Evolutionary conservation across 2,329 filamentous ascomycete genomes (phyloP).

Genomic region (Macrophomina pseudophaseolina): DNA sequence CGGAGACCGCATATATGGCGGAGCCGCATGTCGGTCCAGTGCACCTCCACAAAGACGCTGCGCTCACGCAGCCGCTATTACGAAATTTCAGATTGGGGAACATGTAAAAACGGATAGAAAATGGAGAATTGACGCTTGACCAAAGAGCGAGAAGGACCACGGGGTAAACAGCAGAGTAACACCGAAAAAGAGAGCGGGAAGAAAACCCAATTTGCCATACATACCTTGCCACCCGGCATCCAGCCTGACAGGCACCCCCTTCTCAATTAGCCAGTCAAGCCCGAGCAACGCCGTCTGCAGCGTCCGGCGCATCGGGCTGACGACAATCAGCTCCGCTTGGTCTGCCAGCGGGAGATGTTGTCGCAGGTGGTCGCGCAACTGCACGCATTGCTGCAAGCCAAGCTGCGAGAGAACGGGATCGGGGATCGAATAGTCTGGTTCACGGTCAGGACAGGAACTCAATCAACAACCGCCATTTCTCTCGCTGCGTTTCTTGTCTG

Average conservation of each 20-base stretch:
- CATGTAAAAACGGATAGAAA: no score
- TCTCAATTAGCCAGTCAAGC: conserved; percentile 63
- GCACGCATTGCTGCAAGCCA: conserved; percentile 48
- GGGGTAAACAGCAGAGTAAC: not conserved
- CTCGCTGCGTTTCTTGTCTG: not conserved
- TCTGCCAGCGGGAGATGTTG: conserved; percentile 38
- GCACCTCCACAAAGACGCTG: not conserved
- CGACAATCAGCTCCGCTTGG: conserved; percentile 61
- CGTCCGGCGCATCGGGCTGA: conserved; percentile 69
- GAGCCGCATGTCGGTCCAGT: not conserved
- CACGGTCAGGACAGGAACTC: not conserved
- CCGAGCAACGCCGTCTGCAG: conserved; percentile 66
- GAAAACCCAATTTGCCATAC: conserved; percentile 41
- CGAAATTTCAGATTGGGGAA: no score
- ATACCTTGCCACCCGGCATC: conserved; percentile 70
- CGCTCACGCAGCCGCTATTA: not conserved
- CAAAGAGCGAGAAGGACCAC: not conserved
- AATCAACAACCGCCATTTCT: not conserved
- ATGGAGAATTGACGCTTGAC: no score
- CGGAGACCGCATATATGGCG: not conserved
- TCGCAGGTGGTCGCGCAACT: conserved; percentile 46
- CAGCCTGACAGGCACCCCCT: conserved; percentile 60
- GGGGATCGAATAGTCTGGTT: conserved; percentile 45
- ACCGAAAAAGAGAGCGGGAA: conserved; percentile 11
- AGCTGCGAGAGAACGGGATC: conserved; percentile 51